A percentile compares a stretch with the other conserved stretches of the same genome.
Evolutionary conservation across 164 flowering plant species (phyloP).

Genomic region (Aristolochia fimbriata): DNA sequence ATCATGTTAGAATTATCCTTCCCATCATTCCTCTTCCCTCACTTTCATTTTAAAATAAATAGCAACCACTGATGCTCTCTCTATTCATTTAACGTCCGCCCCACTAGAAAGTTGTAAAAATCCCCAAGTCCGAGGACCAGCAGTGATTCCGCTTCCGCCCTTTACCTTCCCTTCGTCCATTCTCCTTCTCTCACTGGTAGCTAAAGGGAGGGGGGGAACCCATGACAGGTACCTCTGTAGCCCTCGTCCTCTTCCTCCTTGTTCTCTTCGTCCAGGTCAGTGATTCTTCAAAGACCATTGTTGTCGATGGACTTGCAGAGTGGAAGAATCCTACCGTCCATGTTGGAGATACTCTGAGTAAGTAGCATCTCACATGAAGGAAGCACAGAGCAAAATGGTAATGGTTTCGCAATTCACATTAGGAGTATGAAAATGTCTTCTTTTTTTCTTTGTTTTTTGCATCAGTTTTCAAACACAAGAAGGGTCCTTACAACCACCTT

Average conservation of each 20-base stretch:
- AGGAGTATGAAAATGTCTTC: not conserved
- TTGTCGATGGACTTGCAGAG: constrained; percentile 62
- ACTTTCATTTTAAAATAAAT: not conserved
- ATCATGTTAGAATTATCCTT: constrained; percentile 1
- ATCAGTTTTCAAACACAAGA: constrained; percentile 64
- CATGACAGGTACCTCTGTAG: constrained; percentile 20
- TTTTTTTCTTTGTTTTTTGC: not conserved
- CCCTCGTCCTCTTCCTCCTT: constrained; percentile 13
- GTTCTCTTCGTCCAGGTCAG: constrained; percentile 20
- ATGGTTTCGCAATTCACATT: not conserved
- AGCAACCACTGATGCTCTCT: not conserved
- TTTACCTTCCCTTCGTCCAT: not conserved
- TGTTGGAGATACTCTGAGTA: constrained; percentile 78
- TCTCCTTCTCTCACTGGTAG: not conserved
- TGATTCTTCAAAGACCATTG: constrained; percentile 38
- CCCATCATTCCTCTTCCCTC: not conserved
- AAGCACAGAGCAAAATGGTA: too few species aligned
- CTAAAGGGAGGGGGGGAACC: not conserved
- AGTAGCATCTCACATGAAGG: constrained; percentile 6
- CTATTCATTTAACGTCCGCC: not conserved
- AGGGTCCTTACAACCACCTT: constrained; percentile 43
- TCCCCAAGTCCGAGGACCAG: not conserved
- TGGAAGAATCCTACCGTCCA: constrained; percentile 58
- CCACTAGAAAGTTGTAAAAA: not conserved
- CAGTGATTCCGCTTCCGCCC: too few species aligned